Conservation (phyloP, 495 filamentous ascomycete species). For the Penicillium flavigenum region DNA sequence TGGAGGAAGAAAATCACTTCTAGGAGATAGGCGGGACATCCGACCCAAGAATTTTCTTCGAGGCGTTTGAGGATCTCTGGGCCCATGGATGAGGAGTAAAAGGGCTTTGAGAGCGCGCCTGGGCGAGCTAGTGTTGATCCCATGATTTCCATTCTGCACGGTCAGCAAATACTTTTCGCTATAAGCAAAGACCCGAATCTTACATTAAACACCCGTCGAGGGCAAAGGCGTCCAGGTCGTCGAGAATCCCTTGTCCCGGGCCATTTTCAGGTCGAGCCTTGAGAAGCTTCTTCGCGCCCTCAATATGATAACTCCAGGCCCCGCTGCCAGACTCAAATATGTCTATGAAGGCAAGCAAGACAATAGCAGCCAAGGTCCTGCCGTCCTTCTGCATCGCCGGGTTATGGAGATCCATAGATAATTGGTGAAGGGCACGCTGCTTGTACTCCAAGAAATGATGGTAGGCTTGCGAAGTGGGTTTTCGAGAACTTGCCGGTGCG, state of each 20-base stretch:
- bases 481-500: slow-evolving; percentile 30
- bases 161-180: slow-evolving; percentile 9
- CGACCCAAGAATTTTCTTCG: slow-evolving; percentile 50
- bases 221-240: slow-evolving; percentile 43
- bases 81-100: slow-evolving; percentile 43
- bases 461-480: slow-evolving; percentile 34
- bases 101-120: slow-evolving; percentile 45
- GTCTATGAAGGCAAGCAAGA: slow-evolving; percentile 46
- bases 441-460: slow-evolving; percentile 46
- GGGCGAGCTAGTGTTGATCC: slow-evolving; percentile 48
- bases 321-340: slow-evolving; percentile 47
- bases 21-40: slow-evolving; percentile 49
- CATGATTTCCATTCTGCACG: slow-evolving; percentile 47
- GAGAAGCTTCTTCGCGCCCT: slow-evolving; percentile 47
- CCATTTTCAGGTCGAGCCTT: slow-evolving; percentile 29
- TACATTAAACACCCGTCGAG: slow-evolving; percentile 47
- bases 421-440: slow-evolving; percentile 43
- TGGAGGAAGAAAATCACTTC: slow-evolving; percentile 51
- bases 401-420: slow-evolving; percentile 39
- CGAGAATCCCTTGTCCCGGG: slow-evolving; percentile 30
- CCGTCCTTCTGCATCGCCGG: slow-evolving; percentile 42
- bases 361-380: slow-evolving; percentile 42
- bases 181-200: slow-evolving; percentile 7
- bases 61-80: slow-evolving; percentile 44
- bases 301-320: slow-evolving; percentile 50